Evolutionary conservation across 768 basidiomycete genomes (phyloP).

Genomic region (Tricholoma matsutake): DNA sequence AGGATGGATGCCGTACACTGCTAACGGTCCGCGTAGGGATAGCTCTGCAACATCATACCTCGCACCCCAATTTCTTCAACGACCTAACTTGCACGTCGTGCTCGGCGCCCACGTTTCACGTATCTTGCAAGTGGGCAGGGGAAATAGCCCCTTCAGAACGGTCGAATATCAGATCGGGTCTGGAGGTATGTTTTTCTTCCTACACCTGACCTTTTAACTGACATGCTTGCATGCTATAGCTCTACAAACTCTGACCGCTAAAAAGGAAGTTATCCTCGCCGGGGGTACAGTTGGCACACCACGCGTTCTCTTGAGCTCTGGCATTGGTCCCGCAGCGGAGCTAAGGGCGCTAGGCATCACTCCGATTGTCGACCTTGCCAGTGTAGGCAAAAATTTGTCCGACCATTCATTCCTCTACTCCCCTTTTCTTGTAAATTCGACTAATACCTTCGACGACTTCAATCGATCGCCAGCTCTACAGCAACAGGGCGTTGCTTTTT

Average conservation of each 20-base stretch:
- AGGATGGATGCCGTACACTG: slow-evolving; percentile 15
- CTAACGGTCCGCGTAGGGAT: slow-evolving; percentile 10
- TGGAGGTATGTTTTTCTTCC: neutral
- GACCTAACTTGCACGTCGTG: slow-evolving; percentile 22
- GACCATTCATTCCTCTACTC: slow-evolving; percentile 3
- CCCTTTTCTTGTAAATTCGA: neutral
- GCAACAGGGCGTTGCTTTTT: slow-evolving; percentile 12
- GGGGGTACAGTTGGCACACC: slow-evolving; percentile 9
- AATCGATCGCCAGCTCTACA: slow-evolving; percentile 16
- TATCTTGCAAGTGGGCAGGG: slow-evolving; percentile 1
- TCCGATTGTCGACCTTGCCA: neutral
- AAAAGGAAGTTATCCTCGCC: slow-evolving; percentile 7
- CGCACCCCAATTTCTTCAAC: slow-evolving; percentile 11
- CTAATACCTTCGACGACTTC: slow-evolving; percentile 14
- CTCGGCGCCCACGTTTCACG: slow-evolving; percentile 13
- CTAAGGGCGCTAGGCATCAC: neutral
- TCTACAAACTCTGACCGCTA: slow-evolving; percentile 1
- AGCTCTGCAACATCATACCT: slow-evolving; percentile 22
- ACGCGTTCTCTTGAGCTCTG: slow-evolving; percentile 5
- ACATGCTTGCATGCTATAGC: neutral
- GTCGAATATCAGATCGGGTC: slow-evolving; percentile 3
- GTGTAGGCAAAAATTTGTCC: neutral
- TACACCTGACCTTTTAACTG: neutral
- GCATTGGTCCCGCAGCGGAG: neutral
- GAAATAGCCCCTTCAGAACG: neutral